A percentile compares a stretch with the other conserved stretches of the same genome.
Evolutionary conservation across 768 basidiomycete species (phyloP).

Genomic region (Omphalotus guepiniiformis): DNA sequence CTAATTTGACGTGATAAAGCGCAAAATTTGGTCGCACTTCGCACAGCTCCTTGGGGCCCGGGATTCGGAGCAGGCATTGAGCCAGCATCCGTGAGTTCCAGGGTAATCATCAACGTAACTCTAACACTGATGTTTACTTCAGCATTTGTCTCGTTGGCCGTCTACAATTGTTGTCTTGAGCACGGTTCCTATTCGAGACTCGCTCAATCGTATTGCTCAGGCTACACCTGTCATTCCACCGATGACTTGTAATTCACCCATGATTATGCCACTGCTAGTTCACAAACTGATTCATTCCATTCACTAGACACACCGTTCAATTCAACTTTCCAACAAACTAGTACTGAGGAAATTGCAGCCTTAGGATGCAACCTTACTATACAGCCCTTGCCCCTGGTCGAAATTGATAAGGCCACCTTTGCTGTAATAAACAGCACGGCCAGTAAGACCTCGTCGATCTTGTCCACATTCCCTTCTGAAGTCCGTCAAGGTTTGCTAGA

Average conservation of each 20-base stretch:
- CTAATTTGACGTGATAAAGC: background rate
- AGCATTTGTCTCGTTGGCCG: background rate
- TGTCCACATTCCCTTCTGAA: background rate
- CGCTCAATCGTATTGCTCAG: background rate
- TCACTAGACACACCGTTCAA: background rate
- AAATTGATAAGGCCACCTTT: background rate
- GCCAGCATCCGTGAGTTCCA: background rate
- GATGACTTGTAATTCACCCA: background rate
- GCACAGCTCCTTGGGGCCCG: slow-evolving; percentile 2
- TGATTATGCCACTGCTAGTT: no score
- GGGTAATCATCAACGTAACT: background rate
- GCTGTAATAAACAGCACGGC: background rate
- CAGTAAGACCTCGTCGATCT: background rate
- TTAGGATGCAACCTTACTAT: slow-evolving; percentile 8
- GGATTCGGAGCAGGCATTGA: background rate
- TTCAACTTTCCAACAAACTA: background rate
- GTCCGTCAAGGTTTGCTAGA: background rate
- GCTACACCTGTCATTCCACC: background rate
- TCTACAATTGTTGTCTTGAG: background rate
- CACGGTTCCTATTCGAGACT: slow-evolving; percentile 2
- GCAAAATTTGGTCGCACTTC: background rate
- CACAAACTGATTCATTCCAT: background rate
- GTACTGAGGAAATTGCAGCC: background rate
- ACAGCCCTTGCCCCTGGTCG: background rate
- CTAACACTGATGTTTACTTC: background rate